Base-by-base conservation (phyloP, 2,329 filamentous ascomycete genomes). In the Dactylonectria estremocensis region DNA sequence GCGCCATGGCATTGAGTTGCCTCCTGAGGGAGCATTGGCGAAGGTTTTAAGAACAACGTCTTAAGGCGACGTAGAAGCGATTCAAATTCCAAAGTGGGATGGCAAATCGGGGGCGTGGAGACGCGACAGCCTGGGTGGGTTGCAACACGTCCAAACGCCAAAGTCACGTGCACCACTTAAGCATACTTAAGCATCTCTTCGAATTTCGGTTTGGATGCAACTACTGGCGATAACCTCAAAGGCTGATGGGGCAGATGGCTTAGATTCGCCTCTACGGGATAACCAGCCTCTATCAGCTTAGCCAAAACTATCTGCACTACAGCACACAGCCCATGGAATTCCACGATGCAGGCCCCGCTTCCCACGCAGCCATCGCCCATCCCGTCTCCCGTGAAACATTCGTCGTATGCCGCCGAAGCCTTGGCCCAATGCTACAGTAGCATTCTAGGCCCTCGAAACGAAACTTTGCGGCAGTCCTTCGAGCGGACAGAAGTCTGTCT, bases 1-100 rank as follows among this genome's bases (percentile, higher is more conserved):
- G 69, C 8, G 76, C 72, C 80, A 81, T 82, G 10, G n/a, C 67
- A 16, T 54, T 24, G 40, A 35, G 40, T 48, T 52, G 55, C n/a
- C 46, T n/a, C 50, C 16, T 18, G 5, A 5, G 16, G 56, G 53
- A 22, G 59, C 61, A 57, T 46, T 16, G 49, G 28, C 11, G 52
- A 45, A 33, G 49, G n/a, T n/a, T n/a, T n/a, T n/a, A 28, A 46
- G 28, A 24, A 11, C 24, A 6, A 18, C 20, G 20, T 43, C 28
- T 37, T n/a, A n/a, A 35, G 20, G 50, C 50, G 46, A 33, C 8
- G 16, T 40, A n/a, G 6, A 18, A 20, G 50, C 24, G 43, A 35
- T 50, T 20, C 14, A 24, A 53, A 31, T 40, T 58, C 14, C 31
- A 31, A 69, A 48, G 67, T 37, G 64, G 65, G 64, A 63, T 37